Conservation (phyloP, 1,284 basidiomycete species). For the Melampsora occidentalis region DNA sequence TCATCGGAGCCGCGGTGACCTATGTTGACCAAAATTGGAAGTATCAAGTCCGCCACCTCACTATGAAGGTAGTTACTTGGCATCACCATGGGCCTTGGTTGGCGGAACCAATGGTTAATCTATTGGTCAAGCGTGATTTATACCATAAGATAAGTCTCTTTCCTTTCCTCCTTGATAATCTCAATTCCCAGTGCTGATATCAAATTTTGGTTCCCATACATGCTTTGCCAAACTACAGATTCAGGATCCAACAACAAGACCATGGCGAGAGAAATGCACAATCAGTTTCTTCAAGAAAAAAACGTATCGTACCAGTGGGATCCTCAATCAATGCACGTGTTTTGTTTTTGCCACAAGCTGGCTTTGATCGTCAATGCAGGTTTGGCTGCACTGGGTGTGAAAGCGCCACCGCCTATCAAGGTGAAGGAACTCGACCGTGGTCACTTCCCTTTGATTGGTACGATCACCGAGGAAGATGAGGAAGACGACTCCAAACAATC, state of each 20-base stretch:
- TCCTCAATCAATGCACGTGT: neutral
- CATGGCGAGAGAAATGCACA: neutral
- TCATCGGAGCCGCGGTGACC: neutral
- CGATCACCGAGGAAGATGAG: conserved; percentile 3
- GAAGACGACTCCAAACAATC: neutral
- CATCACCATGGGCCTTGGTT: conserved; percentile 5
- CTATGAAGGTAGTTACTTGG: neutral
- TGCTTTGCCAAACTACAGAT: too few species aligned
- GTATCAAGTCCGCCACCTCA: neutral
- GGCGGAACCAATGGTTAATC: conserved; percentile 1
- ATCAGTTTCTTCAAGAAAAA: neutral
- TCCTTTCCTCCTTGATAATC: neutral
- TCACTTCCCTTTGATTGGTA: conserved; percentile 1
- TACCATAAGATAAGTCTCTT: conserved; percentile 5
- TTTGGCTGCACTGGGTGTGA: neutral
- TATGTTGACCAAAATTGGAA: neutral
- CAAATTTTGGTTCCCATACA: neutral
- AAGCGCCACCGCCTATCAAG: conserved; percentile 1
- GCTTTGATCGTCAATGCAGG: conserved; percentile 8
- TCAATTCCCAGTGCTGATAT: neutral
- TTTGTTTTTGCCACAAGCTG: conserved; percentile 16
- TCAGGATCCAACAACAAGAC: neutral
- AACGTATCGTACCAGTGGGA: too few species aligned
- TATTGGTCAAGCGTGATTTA: neutral
- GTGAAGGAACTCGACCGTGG: neutral